Conservation (phyloP, 2,329 filamentous ascomycete species). For the Aspergillus novofumigatus region DNA sequence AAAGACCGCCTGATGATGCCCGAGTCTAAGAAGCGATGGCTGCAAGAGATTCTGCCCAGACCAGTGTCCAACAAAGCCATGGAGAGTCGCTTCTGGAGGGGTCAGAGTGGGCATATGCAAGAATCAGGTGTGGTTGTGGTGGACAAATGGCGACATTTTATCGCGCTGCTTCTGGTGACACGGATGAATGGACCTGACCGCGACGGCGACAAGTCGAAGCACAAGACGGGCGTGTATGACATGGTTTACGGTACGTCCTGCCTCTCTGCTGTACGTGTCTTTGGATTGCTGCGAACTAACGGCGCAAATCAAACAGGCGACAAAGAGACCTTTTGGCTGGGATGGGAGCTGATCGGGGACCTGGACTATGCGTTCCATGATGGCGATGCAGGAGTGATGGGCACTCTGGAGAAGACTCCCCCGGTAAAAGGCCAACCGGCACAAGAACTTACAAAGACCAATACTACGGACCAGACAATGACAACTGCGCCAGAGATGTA, state of each 20-base stretch:
- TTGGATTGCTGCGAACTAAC: too few relatives aligned
- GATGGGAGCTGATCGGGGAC: constrained; percentile 45
- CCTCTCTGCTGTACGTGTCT: background rate
- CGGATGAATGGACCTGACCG: constrained; percentile 39
- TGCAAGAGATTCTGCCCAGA: constrained; percentile 42
- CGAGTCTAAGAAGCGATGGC: constrained; percentile 33
- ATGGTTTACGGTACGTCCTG: constrained; percentile 42
- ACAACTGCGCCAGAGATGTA: constrained; percentile 14
- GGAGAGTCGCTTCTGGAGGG: constrained; percentile 20
- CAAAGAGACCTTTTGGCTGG: constrained; percentile 50
- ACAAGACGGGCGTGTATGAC: constrained; percentile 42
- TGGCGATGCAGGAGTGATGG: constrained; percentile 26
- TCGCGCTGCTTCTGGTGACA: constrained; percentile 39
- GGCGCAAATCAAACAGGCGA: constrained; percentile 31
- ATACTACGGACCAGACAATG: too few relatives aligned
- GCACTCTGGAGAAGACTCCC: constrained; percentile 1
- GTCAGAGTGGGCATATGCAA: constrained; percentile 27
- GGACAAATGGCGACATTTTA: constrained; percentile 46
- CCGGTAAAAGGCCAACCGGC: background rate
- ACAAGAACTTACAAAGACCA: constrained; percentile 1
- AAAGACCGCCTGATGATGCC: constrained; percentile 43
- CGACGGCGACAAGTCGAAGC: constrained; percentile 36
- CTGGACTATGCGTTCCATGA: constrained; percentile 42
- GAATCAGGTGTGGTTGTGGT: constrained; percentile 47
- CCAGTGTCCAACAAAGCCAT: constrained; percentile 41